These are phyloP conservation scores for Penicillium atrosanguineum DNA, from an alignment of 495 filamentous ascomycete genomes.

Conservation along the genomic window DNA sequence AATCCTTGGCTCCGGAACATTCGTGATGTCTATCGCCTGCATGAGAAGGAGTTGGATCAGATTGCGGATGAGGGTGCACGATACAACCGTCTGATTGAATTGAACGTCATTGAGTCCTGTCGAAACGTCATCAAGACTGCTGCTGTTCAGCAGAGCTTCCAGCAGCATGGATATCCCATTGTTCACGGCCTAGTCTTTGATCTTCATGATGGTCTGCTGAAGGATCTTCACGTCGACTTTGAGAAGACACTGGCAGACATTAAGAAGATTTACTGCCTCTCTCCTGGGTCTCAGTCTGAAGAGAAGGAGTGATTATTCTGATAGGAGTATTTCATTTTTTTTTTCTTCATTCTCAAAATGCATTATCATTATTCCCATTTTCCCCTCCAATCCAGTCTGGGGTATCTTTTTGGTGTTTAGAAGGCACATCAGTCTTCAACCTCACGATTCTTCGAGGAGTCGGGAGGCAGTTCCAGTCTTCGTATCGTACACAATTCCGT, in stretches of 20 bases:
- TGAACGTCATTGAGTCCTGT: slow-evolving; percentile 65
- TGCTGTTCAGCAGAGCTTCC: slow-evolving; percentile 60
- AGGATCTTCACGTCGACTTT: slow-evolving; percentile 50
- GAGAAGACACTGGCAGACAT: slow-evolving; percentile 26
- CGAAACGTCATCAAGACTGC: slow-evolving; percentile 57
- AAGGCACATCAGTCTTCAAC: background rate
- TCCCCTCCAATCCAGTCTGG: background rate
- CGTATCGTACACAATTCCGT: slow-evolving; percentile 23
- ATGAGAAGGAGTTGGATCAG: slow-evolving; percentile 43
- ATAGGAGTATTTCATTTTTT: background rate
- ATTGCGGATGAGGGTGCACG: slow-evolving; percentile 44
- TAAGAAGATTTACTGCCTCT: slow-evolving; percentile 35
- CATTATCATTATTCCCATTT: background rate
- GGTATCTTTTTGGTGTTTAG: background rate
- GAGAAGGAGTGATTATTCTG: background rate
- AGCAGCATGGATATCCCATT: slow-evolving; percentile 58
- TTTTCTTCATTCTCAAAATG: background rate
- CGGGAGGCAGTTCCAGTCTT: slow-evolving; percentile 5
- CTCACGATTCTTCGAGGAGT: background rate
- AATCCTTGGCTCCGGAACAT: slow-evolving; percentile 79
- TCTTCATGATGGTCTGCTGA: slow-evolving; percentile 53
- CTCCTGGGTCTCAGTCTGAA: background rate
- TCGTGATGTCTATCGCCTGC: slow-evolving; percentile 54
- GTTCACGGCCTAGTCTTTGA: slow-evolving; percentile 72
- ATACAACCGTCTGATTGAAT: slow-evolving; percentile 58